Base-by-base conservation (phyloP, 2,329 filamentous ascomycete species). In the Penicillium fuscoglaucum region DNA sequence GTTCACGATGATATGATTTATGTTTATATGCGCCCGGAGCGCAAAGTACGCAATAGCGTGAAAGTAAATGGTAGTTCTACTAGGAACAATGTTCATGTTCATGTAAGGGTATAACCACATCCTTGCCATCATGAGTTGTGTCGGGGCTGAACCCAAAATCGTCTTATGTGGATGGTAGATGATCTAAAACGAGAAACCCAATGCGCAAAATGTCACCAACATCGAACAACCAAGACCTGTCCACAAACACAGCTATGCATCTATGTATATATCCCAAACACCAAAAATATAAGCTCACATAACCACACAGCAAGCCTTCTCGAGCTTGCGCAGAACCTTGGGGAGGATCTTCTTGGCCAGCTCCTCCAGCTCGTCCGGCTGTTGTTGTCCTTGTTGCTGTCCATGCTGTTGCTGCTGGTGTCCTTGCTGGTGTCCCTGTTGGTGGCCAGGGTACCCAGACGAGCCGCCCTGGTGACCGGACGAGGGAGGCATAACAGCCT, bases 291-390 rank as follows among this genome's bases (percentile, higher is more conserved):
- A 47, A 41, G 13, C 52, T 44, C 79, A 93, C 90, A 93, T 93
- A 68, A 93, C 84, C 40, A 85, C 78, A 79, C 90, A 93, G 76
- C 89, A 93, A 58, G 78, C 78, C 74, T 86, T 86, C 72, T 87
- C 86, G 72, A 91, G 72, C 76, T 87, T 87, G 69, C 81, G 82
- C 62, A 90, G 69, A 37, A 90, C 69, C 72, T 79, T 83, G 8
- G 84, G 83, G 65, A 90, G 70, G 33, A 85, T 70, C 72, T 85
- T 85, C 72, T 84, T 84, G 63, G 87, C 81, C 64, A 86, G 68
- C 66, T 88, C 78, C 66, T 84, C 85, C 52, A 85, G 72, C 63
- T 87, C 80, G 65, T 87, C 82, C 56, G 83, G 78, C 59, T 82
- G 76, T 62, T 83, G 79, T 37, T 80, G 76, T 24, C 79, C 76